These are phyloP conservation scores for Nakataea oryzae DNA, from an alignment of 2,329 filamentous ascomycete genomes.

Conservation along the genomic window DNA sequence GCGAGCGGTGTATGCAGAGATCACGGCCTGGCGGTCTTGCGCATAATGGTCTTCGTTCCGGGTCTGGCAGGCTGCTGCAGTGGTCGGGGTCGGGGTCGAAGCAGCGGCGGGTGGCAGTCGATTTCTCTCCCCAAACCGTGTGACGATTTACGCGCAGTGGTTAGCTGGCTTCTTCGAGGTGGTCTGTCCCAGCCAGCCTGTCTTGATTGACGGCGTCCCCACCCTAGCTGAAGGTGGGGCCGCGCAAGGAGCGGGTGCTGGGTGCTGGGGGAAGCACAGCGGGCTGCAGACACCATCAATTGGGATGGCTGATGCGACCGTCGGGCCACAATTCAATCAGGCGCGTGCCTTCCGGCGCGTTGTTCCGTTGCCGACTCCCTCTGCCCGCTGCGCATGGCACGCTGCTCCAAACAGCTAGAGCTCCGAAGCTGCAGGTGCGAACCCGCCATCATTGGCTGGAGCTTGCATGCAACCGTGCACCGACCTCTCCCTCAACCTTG, in stretches of 20 bases:
- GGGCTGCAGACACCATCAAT: not conserved
- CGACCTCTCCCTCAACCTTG: too few relatives aligned
- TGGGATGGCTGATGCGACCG: not conserved
- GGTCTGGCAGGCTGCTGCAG: not conserved
- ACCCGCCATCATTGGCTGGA: not conserved
- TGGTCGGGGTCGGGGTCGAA: not conserved
- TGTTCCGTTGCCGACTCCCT: not conserved
- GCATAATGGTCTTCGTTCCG: not conserved
- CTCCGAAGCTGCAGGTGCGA: not conserved
- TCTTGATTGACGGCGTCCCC: not conserved
- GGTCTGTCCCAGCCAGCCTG: not conserved
- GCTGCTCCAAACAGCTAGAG: not conserved
- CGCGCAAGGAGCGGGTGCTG: not conserved
- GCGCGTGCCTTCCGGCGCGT: not conserved
- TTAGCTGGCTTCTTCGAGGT: not conserved
- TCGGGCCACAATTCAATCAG: not conserved
- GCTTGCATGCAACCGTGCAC: not conserved
- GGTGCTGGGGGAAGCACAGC: too few relatives aligned
- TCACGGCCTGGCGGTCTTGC: not conserved
- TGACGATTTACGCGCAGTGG: not conserved
- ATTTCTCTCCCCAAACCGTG: not conserved
- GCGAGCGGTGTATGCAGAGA: too few relatives aligned
- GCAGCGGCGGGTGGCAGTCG: not conserved
- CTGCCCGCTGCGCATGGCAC: not conserved
- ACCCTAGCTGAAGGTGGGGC: not conserved